Evolutionary conservation across 805 yeast species (phyloP).

Genomic region (Candida chauliodis): DNA sequence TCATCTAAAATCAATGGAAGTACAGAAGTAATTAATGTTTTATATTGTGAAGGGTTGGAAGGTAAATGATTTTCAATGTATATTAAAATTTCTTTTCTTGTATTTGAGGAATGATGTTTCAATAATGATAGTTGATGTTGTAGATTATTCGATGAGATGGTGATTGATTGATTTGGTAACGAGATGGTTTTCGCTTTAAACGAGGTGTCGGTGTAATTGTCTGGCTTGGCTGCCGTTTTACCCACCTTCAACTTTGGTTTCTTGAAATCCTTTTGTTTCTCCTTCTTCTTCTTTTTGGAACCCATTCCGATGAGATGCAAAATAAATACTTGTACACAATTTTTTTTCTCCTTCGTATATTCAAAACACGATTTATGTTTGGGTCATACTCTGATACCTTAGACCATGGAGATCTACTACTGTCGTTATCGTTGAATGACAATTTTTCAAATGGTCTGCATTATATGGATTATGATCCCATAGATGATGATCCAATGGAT

Average conservation of each 20-base stretch:
- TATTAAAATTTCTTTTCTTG: conserved; percentile 68
- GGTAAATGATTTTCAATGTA: conserved; percentile 52
- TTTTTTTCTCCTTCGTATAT: not conserved
- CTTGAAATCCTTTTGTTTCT: conserved; percentile 69
- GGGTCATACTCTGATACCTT: conserved; percentile 5
- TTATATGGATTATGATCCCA: too few relatives aligned
- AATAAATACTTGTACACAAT: not conserved
- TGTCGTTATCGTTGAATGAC: conserved; percentile 24
- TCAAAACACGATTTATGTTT: not conserved
- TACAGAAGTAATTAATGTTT: conserved; percentile 53
- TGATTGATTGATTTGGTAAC: conserved; percentile 43
- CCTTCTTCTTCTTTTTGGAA: conserved; percentile 56
- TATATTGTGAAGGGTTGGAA: conserved; percentile 49
- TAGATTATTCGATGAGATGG: conserved; percentile 30
- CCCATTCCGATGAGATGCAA: conserved; percentile 20
- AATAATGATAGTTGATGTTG: conserved; percentile 63
- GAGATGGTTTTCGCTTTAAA: conserved; percentile 65
- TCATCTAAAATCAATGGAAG: conserved; percentile 67
- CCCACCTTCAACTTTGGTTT: conserved; percentile 87
- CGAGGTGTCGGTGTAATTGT: conserved; percentile 80
- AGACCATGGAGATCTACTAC: conserved; percentile 19
- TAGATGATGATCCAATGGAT: conserved; percentile 25
- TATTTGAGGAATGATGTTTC: conserved; percentile 67
- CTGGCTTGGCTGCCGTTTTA: conserved; percentile 66
- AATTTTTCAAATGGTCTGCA: not conserved